Base-by-base conservation (phyloP, 169 alveolate species). In the Cryptosporidium ryanae region DNA sequence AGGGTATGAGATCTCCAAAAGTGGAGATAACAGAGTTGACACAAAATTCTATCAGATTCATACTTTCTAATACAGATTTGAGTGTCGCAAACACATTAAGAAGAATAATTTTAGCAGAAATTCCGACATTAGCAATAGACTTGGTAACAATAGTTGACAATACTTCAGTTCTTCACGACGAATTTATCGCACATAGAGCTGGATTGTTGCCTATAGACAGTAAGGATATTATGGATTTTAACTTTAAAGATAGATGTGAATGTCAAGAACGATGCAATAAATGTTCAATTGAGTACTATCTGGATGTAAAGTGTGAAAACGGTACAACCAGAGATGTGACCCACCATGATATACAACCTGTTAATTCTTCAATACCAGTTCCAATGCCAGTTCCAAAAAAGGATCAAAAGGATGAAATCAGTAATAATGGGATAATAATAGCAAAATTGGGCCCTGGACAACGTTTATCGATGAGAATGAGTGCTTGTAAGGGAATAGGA, bases 401-500 rank as follows among this genome's bases (percentile, higher is more conserved):
- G 82, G 59, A 91, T 50, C 76, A 76, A 21, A 66, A 91, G 25
- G 90, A 84, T 15, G 82, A 90, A 43, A 84, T 82, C 3, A 89
- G 38, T 52, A 94, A 90, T 65, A 95, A 67, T 54, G 98, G 97
- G 12, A 96, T 97, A 31, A 96, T 98, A 29, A 95, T 97, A 44
- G 96, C 97, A 4, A 96, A 96, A 65, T 93, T 97, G 29, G 94
- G 95, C 65, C 95, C 96, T 76, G 96, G 96, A 57, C 97, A 97
- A 91, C 89, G 95, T 29, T 90, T 97, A 65, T 95, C 96, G 92
- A 92, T 96, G 95, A 94, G 96, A 76, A 84, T 96, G 84, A 96
- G 96, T 29, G 99, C 99, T 1, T 93, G 96, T 59, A 96, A 97
- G 92, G 99, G 99, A 18, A 94, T 96, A 25, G 99, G 99, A 4